Percentiles rank a stretch among this genome's conserved stretches.
phyloP scores from a whole-genome alignment of 192 early-diverging fungal genomes.

The Nowakowskiella sp. region DNA sequence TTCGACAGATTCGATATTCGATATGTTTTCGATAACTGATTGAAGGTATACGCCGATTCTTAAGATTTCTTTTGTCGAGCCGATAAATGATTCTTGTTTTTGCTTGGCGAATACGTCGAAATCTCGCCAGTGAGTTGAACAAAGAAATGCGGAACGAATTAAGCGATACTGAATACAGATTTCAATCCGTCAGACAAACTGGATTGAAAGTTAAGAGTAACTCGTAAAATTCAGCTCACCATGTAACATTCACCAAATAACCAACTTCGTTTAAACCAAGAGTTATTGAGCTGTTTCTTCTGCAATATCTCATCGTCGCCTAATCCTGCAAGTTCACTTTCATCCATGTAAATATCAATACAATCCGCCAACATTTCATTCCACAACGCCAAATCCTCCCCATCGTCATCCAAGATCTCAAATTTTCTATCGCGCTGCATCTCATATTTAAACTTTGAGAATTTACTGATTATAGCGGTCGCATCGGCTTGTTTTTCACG shows the following conservation, averaged over 20 bases:
- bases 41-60: no score
- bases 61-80: constrained; percentile 55
- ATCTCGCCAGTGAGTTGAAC: constrained; percentile 48
- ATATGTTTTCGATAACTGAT: no score
- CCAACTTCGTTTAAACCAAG: constrained; percentile 75
- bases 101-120: constrained; percentile 68
- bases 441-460: constrained; percentile 64
- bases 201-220: constrained; percentile 46
- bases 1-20: no score
- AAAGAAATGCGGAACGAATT: no score
- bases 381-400: constrained; percentile 55
- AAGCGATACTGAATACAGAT: no score
- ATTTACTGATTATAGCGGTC: constrained; percentile 53
- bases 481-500: constrained; percentile 24
- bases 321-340: no score
- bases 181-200: no score
- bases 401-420: constrained; percentile 34
- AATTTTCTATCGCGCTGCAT: constrained; percentile 42
- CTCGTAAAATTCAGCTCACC: constrained; percentile 55
- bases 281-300: no score
- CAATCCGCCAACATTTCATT: constrained; percentile 54
- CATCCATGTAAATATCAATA: neutral
- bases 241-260: constrained; percentile 80
- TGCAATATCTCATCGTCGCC: constrained; percentile 25
- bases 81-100: constrained; percentile 61